phyloP scores from a whole-genome alignment of 2,329 filamentous ascomycete genomes.

The Fusarium robinianum region DNA sequence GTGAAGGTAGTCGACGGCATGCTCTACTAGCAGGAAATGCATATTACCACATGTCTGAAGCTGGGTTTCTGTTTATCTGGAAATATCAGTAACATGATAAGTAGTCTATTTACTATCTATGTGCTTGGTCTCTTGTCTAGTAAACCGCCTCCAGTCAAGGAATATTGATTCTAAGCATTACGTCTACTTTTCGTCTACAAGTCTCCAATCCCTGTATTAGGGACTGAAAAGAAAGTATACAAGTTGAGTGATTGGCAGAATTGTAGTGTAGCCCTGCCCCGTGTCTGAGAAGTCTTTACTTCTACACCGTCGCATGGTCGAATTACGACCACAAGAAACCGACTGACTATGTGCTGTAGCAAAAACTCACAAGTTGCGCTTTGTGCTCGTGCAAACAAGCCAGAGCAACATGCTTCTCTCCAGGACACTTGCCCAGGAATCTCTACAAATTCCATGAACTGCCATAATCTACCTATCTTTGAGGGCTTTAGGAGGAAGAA shows the following conservation, averaged over 20 bases:
- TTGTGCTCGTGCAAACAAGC: neutral
- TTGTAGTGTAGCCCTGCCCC: neutral
- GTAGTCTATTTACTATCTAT: neutral
- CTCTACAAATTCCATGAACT: too few relatives aligned
- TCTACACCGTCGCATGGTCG: neutral
- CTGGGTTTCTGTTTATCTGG: neutral
- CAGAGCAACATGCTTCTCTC: too few relatives aligned
- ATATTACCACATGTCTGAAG: neutral
- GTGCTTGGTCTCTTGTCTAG: neutral
- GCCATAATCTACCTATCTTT: too few relatives aligned
- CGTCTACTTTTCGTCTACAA: neutral
- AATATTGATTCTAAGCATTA: neutral
- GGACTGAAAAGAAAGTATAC: neutral
- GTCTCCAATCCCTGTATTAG: neutral
- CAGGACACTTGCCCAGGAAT: too few relatives aligned
- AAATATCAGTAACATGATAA: neutral
- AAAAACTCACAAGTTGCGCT: conserved; percentile 1
- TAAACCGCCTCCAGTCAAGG: neutral
- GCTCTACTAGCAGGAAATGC: neutral
- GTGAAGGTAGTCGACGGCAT: neutral
- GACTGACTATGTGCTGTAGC: neutral
- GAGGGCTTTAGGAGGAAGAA: too few relatives aligned
- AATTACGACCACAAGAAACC: too few relatives aligned
- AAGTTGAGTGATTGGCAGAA: neutral
- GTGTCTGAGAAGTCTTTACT: neutral